Conservation (phyloP, 2,329 filamentous ascomycete species). For the Botrytis sinoallii region DNA sequence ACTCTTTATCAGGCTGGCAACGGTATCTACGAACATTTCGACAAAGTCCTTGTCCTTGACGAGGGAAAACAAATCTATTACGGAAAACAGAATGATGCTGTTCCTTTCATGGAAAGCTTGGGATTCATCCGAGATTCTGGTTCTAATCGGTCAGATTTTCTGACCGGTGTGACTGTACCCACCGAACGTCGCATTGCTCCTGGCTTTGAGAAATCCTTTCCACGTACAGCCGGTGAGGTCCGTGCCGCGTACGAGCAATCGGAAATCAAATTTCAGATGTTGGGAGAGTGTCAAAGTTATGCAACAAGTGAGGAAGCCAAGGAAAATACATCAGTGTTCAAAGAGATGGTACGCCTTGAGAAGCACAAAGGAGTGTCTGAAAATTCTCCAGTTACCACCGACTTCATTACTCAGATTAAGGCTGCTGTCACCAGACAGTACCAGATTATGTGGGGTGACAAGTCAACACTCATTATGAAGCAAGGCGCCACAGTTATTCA, state of each 20-base stretch:
- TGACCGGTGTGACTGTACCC: conserved; percentile 53
- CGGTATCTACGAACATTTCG: conserved; percentile 65
- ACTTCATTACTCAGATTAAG: conserved; percentile 49
- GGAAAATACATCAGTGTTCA: conserved; percentile 48
- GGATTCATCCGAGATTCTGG: conserved; percentile 61
- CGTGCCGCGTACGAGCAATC: not conserved
- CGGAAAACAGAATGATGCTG: conserved; percentile 55
- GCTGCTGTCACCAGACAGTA: conserved; percentile 59
- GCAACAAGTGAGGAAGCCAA: conserved; percentile 49
- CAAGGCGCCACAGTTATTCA: conserved; percentile 56
- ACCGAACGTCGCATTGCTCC: conserved; percentile 62
- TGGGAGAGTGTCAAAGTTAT: conserved; percentile 30
- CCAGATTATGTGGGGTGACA: conserved; percentile 63
- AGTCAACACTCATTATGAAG: conserved; percentile 60
- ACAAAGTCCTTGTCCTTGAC: conserved; percentile 67
- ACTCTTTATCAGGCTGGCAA: conserved; percentile 69
- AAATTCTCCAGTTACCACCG: conserved; percentile 50
- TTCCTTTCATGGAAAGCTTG: conserved; percentile 61
- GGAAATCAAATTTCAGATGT: not conserved
- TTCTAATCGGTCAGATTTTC: conserved; percentile 62
- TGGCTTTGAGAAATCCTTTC: conserved; percentile 43
- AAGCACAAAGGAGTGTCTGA: conserved; percentile 54
- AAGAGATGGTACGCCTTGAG: conserved; percentile 49
- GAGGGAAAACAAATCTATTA: conserved; percentile 65
- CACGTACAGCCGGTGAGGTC: conserved; percentile 45